phyloP scores from a whole-genome alignment of 2,329 filamentous ascomycete genomes.

The Zymoseptoria ardabiliae region DNA sequence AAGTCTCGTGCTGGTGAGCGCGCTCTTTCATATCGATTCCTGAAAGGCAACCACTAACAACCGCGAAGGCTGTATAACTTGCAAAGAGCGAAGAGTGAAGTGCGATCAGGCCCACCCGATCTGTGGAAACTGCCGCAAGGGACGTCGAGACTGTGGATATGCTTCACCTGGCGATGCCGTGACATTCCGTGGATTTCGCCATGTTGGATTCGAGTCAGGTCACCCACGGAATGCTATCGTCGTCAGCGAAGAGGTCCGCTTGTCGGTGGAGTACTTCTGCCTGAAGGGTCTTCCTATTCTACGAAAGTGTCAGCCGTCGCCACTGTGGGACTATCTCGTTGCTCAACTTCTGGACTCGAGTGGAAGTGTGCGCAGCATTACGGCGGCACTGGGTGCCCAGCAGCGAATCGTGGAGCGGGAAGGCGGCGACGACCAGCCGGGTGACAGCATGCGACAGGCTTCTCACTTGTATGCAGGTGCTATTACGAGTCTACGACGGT shows the following conservation, averaged over 20 bases:
- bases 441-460: neutral
- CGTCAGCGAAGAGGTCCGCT: neutral
- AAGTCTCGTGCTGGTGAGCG: neutral
- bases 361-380: neutral
- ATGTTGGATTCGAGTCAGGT: neutral
- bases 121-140: neutral
- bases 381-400: neutral
- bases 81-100: neutral
- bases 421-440: neutral
- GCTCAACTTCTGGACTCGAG: neutral
- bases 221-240: neutral
- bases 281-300: neutral
- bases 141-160: neutral
- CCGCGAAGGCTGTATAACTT: neutral
- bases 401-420: neutral
- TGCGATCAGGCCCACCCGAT: neutral
- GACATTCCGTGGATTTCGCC: neutral
- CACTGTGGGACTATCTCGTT: neutral
- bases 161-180: neutral
- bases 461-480: neutral
- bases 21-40: neutral
- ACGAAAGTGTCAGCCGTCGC: neutral
- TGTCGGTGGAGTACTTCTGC: neutral
- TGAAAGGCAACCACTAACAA: neutral
- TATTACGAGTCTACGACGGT: neutral